A percentile compares a stretch with the other conserved stretches of the same genome.
Evolutionary conservation across 495 filamentous ascomycete genomes (phyloP).

Genomic region (Aspergillus bertholletiae): DNA sequence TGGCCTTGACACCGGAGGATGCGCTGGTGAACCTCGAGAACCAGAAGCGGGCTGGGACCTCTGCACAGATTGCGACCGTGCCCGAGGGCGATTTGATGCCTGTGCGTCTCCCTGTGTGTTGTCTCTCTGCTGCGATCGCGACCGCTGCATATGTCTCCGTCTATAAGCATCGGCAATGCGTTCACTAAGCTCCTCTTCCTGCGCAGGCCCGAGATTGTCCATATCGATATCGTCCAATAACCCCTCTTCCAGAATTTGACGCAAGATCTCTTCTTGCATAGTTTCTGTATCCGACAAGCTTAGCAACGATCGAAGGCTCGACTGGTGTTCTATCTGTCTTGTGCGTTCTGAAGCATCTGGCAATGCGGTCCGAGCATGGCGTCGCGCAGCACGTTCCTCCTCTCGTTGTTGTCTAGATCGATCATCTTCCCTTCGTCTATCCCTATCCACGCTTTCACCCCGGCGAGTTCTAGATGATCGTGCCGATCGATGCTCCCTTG

Average conservation of each 20-base stretch:
- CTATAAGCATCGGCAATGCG: slow-evolving; percentile 84
- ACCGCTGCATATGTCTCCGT: slow-evolving; percentile 55
- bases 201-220: slow-evolving; percentile 68
- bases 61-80: slow-evolving; percentile 34
- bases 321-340: slow-evolving; percentile 76
- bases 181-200: slow-evolving; percentile 84
- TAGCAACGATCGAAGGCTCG: slow-evolving; percentile 77
- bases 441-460: slow-evolving; percentile 25
- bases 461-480: slow-evolving; percentile 25
- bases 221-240: slow-evolving; percentile 81
- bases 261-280: slow-evolving; percentile 82
- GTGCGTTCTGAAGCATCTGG: slow-evolving; percentile 21
- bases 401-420: slow-evolving; percentile 40
- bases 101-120: slow-evolving; percentile 23
- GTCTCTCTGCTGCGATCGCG: slow-evolving; percentile 27
- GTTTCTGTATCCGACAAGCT: slow-evolving; percentile 75
- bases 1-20: slow-evolving; percentile 54
- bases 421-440: slow-evolving; percentile 35
- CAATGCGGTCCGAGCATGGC: slow-evolving; percentile 13
- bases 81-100: slow-evolving; percentile 22
- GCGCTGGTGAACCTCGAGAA: slow-evolving; percentile 24
- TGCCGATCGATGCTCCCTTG: slow-evolving; percentile 25
- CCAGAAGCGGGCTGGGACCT: slow-evolving; percentile 14
- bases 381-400: slow-evolving; percentile 37
- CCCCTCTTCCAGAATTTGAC: slow-evolving; percentile 86